These are phyloP conservation scores for Saccharomycopsis javanensis DNA, from an alignment of 805 yeast genomes.

Conservation along the genomic window DNA sequence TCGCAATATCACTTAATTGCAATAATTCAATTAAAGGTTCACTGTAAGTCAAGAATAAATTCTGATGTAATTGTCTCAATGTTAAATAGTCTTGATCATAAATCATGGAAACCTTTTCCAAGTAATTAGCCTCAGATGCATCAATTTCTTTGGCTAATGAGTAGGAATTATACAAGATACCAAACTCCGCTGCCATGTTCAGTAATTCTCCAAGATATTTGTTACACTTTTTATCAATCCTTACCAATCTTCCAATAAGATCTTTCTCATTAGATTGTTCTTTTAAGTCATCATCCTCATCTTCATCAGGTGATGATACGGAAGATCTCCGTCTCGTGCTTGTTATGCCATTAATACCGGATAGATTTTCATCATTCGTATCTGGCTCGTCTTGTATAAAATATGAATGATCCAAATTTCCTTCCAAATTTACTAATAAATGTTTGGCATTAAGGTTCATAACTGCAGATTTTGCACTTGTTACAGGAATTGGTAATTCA, in stretches of 20 bases:
- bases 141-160: conserved; percentile 13
- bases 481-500: conserved; percentile 15
- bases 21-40: conserved; percentile 19
- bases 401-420: neutral
- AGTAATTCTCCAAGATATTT: conserved; percentile 13
- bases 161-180: conserved; percentile 15
- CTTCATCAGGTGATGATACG: neutral
- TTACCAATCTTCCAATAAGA: conserved; percentile 13
- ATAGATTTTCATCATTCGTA: neutral
- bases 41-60: conserved; percentile 10
- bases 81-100: conserved; percentile 17
- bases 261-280: conserved; percentile 8
- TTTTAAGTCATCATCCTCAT: conserved; percentile 9
- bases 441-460: neutral
- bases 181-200: conserved; percentile 13
- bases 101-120: conserved; percentile 18
- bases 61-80: conserved; percentile 13
- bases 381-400: neutral
- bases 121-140: neutral
- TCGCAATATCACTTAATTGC: conserved; percentile 17
- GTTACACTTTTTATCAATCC: conserved; percentile 11
- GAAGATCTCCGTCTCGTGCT: neutral
- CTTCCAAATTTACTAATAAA: neutral
- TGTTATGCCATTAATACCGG: neutral
- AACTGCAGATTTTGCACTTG: neutral